Percentiles rank a stretch among this genome's conserved stretches.
phyloP scores from a whole-genome alignment of 169 alveolate genomes.

The Perkinsus marinus region DNA sequence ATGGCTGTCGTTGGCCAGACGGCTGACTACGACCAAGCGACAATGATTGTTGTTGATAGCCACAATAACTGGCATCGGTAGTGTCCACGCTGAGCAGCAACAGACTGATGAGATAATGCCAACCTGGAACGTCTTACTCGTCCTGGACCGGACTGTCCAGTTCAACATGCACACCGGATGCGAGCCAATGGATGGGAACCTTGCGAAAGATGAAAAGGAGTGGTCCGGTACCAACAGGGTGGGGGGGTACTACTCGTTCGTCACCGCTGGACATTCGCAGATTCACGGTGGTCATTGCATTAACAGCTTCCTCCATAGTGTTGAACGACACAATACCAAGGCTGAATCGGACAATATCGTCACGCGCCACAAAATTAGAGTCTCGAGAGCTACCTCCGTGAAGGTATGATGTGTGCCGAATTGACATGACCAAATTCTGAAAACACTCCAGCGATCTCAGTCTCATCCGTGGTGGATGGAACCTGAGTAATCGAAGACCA shows the following conservation, averaged over 20 bases:
- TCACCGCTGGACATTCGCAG: background rate
- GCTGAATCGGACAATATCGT: background rate
- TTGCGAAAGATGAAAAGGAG: background rate
- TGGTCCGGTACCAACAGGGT: background rate
- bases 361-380: background rate
- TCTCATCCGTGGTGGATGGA: background rate
- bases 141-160: no score
- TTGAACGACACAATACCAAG: background rate
- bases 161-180: background rate
- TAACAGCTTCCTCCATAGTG: background rate
- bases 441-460: background rate
- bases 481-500: background rate
- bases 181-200: background rate
- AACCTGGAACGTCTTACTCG: no score
- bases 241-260: background rate
- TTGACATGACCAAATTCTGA: background rate
- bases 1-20: no score
- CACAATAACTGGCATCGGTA: no score
- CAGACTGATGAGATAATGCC: no score
- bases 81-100: no score
- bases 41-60: no score
- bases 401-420: background rate
- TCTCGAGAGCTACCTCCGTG: background rate
- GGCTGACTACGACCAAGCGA: no score
- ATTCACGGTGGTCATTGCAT: background rate